phyloP scores from a whole-genome alignment of 352 stramenopile genomes.

The Thraustochytrium striatum region DNA sequence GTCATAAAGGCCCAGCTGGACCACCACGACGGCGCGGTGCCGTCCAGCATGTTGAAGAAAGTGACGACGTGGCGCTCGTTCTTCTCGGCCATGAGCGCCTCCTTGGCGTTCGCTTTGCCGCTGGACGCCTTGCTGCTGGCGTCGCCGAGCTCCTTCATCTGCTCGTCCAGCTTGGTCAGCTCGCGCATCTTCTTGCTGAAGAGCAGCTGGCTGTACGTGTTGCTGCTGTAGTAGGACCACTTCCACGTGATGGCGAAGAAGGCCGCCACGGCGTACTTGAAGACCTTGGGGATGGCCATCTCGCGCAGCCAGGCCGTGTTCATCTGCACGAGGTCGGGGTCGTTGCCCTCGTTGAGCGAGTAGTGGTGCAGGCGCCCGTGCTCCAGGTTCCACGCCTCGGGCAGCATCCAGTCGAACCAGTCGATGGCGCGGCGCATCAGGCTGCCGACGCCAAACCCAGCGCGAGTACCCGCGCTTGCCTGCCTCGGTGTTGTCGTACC shows the following conservation, averaged over 20 bases:
- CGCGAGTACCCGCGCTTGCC: conserved; percentile 62
- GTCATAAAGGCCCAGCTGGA: conserved; percentile 52
- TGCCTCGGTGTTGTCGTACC: conserved; percentile 62
- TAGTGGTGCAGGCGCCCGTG: conserved; percentile 73
- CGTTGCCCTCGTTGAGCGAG: conserved; percentile 60
- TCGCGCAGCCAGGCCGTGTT: conserved; percentile 62
- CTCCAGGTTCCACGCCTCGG: conserved; percentile 71
- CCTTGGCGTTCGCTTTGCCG: conserved; percentile 56
- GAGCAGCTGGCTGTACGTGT: conserved; percentile 69
- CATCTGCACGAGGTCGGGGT: conserved; percentile 68
- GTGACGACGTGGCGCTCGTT: conserved; percentile 58
- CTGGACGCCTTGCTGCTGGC: conserved; percentile 61
- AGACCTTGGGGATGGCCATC: conserved; percentile 53
- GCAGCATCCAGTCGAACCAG: conserved; percentile 69
- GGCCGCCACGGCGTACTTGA: conserved; percentile 60
- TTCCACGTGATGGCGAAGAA: conserved; percentile 65
- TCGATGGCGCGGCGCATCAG: conserved; percentile 55
- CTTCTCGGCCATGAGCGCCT: conserved; percentile 58
- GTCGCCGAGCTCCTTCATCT: too few species aligned
- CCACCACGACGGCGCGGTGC: conserved; percentile 47
- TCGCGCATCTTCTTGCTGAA: background rate
- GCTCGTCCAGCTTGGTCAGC: too few species aligned
- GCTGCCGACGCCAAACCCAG: conserved; percentile 63
- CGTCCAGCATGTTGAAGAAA: conserved; percentile 32
- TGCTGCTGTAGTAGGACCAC: conserved; percentile 70